These are phyloP conservation scores for Acer negundo DNA, from an alignment of 345 rosid genomes.

Conservation along the genomic window DNA sequence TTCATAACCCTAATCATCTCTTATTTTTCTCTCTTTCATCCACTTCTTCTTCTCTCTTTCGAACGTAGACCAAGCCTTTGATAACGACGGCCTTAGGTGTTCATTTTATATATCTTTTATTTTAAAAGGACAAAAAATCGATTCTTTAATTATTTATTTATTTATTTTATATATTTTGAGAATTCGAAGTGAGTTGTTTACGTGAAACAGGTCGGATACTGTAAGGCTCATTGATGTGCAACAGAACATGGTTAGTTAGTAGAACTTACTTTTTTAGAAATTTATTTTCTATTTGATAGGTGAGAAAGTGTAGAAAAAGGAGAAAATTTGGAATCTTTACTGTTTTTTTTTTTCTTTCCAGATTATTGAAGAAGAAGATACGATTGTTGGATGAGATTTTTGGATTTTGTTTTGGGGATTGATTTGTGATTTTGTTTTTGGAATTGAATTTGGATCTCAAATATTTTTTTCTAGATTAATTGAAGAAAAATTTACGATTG, in stretches of 20 bases:
- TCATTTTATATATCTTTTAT: not conserved
- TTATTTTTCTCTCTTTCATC: slow-evolving; percentile 3
- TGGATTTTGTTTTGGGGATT: too few species aligned
- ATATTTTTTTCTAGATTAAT: too few species aligned
- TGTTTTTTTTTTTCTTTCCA: too few species aligned
- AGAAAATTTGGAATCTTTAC: not conserved
- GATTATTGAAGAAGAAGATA: too few species aligned
- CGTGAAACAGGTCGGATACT: slow-evolving; percentile 53
- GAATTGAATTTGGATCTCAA: too few species aligned
- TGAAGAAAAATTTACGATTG: too few species aligned
- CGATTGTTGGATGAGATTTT: too few species aligned
- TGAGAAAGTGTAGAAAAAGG: slow-evolving; percentile 5
- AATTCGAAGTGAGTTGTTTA: not conserved
- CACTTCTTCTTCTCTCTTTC: slow-evolving; percentile 23
- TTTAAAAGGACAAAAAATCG: not conserved
- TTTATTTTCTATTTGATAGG: slow-evolving; percentile 14
- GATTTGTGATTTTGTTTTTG: too few species aligned
- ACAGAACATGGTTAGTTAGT: slow-evolving; percentile 77
- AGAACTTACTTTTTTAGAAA: too few species aligned
- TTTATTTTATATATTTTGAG: not conserved
- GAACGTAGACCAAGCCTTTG: slow-evolving; percentile 65
- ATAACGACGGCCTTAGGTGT: slow-evolving; percentile 61
- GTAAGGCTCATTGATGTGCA: slow-evolving; percentile 78
- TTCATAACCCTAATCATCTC: slow-evolving; percentile 26
- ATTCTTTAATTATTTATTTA: too few species aligned